Base-by-base conservation (phyloP, 176 grass and related monocot species). In the Echinochloa phyllopogon region DNA sequence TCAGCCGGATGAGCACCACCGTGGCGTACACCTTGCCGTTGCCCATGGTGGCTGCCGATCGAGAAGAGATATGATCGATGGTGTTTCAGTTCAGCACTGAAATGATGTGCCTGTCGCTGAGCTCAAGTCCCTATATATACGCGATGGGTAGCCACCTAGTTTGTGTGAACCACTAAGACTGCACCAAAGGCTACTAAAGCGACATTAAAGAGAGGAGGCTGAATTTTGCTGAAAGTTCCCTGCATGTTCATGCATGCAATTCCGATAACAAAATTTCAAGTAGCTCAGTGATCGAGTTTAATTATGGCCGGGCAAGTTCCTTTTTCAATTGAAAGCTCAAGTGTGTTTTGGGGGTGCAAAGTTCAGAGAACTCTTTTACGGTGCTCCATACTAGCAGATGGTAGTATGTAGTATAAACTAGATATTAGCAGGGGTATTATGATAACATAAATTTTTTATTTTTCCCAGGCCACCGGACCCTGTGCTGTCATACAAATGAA, bases 1-100 rank as follows among this genome's bases (percentile, higher is more conserved):
- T 85, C 52, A 91, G 75, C 76, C 89, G 65, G 81, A 92, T 84
- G 64, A 94, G 86, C 67, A 89, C 42, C 10, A 84, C 84, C n/a
- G 81, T 88, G 41, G 87, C 33, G 81, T 89, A 91, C 24, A 91
- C 86, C 77, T 74, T 90, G 57, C 80, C 65, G 56, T 69, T 87
- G 12, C 76, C 85, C 91, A 90, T 93, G 72, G 56, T 4, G 63
- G 23, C 58, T 29, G 6, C 1, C 8, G n/a, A n/a, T n/a, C n/a
- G 29, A 45, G 43, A 45, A 45, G 43, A n/a, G 4, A 62, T 3
- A 24, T 52, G 72, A 55, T 37, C 5, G 9, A 23, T 65, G 55
- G 59, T 62, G 12, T 77, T 13, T 41, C 79, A 77, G 48, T 13
- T 41, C 79, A 77, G 48, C 40, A 29, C 64, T 67, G n/a, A n/a